Conservation (phyloP, 2,329 filamentous ascomycete species). For the Colletotrichum viniferum region DNA sequence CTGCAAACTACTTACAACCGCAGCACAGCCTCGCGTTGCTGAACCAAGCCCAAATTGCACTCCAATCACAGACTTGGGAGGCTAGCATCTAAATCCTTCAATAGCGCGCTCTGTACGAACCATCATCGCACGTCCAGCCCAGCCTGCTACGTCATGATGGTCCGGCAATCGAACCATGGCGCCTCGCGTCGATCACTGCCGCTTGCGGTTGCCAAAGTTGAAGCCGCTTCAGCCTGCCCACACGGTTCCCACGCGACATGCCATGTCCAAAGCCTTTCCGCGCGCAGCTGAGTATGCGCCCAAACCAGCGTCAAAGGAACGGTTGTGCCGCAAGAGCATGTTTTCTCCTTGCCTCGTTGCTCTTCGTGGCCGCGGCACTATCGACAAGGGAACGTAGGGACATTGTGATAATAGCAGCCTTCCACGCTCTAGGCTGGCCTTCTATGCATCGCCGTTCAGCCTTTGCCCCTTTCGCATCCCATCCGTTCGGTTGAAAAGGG, state of each 20-base stretch:
- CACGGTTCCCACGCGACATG: slow-evolving; percentile 19
- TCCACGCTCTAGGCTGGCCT: not conserved
- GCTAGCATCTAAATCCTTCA: not conserved
- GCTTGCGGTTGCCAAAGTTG: not conserved
- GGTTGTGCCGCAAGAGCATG: not conserved
- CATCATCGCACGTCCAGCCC: not conserved
- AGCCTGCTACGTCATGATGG: slow-evolving; percentile 17
- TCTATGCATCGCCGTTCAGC: slow-evolving; percentile 18
- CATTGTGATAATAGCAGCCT: not conserved
- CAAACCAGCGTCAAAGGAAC: not conserved
- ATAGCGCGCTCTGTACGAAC: slow-evolving; percentile 1
- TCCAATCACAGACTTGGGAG: not conserved
- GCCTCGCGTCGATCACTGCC: slow-evolving; percentile 7
- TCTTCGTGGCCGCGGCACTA: not conserved
- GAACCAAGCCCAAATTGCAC: not conserved
- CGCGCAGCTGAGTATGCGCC: not conserved
- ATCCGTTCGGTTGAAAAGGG: not conserved
- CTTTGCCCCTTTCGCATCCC: not conserved
- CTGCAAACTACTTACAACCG: not conserved
- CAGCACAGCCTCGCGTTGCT: not conserved
- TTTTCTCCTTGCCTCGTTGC: not conserved
- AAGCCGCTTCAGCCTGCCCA: slow-evolving; percentile 10
- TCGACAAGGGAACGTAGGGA: slow-evolving; percentile 9
- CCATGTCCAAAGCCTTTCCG: not conserved
- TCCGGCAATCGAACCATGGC: slow-evolving; percentile 16